Evolutionary conservation across 1,284 basidiomycete species (phyloP).

Genomic region (Sanguinoderma infundibulare): DNA sequence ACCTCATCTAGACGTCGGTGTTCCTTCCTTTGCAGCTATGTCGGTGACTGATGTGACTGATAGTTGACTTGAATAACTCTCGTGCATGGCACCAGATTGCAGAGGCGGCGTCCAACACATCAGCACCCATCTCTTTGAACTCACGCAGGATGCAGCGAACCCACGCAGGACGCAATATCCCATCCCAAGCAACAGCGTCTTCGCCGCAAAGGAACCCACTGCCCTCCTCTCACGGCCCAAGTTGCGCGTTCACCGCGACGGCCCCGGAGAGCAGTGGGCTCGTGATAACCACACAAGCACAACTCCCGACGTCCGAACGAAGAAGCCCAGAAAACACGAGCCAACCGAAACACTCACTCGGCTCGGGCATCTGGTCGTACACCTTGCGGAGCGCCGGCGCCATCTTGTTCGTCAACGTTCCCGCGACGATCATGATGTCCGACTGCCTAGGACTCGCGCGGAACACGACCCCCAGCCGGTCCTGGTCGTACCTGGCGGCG

Average conservation of each 20-base stretch:
- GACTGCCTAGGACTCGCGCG: slow-evolving; percentile 97
- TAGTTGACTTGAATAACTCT: not conserved
- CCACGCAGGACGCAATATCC: too few species aligned
- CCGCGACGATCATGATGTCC: slow-evolving; percentile 99
- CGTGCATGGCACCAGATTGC: not conserved
- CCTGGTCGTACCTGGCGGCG: slow-evolving; percentile 98
- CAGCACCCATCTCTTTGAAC: too few species aligned
- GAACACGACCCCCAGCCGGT: slow-evolving; percentile 97
- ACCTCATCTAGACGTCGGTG: not conserved
- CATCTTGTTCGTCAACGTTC: slow-evolving; percentile 99
- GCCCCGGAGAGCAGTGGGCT: not conserved
- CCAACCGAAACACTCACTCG: slow-evolving; percentile 56
- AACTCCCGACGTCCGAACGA: slow-evolving; percentile 1
- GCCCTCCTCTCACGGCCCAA: not conserved
- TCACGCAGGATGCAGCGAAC: too few species aligned
- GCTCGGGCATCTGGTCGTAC: slow-evolving; percentile 97
- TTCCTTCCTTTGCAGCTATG: not conserved
- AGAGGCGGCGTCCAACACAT: too few species aligned
- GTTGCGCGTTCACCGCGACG: too few species aligned
- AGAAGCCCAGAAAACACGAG: slow-evolving; percentile 1
- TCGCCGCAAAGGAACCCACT: too few species aligned
- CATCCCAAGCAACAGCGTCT: too few species aligned
- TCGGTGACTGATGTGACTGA: not conserved
- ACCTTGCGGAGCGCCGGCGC: slow-evolving; percentile 95
- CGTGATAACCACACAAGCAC: not conserved